Percentiles rank a stretch among this genome's conserved stretches.
Conservation (phyloP, 2,329 filamentous ascomycete genomes). For the Sarocladium kiliense region DNA sequence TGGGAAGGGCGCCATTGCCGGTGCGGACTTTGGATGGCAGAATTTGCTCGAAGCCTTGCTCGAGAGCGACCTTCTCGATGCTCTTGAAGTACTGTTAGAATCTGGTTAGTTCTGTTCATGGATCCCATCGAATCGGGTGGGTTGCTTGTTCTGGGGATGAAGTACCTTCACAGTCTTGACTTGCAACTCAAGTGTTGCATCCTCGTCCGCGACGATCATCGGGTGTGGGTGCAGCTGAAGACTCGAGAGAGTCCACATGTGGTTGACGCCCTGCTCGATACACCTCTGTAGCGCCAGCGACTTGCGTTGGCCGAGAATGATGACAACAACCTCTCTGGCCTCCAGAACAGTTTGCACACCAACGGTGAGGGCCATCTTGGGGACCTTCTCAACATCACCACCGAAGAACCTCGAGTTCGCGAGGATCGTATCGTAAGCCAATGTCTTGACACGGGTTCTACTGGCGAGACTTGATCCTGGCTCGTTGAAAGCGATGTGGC, state of each 20-base stretch:
- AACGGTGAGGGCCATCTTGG: conserved; percentile 77
- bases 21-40: conserved; percentile 52
- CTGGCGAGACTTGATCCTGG: conserved; percentile 74
- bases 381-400: conserved; percentile 68
- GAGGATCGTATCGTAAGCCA: conserved; percentile 81
- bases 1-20: conserved; percentile 35
- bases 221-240: conserved; percentile 77
- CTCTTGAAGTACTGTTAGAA: conserved; percentile 61
- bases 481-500: conserved; percentile 89
- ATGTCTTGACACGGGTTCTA: conserved; percentile 77
- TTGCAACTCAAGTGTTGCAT: conserved; percentile 67
- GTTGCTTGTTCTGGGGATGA: too few relatives aligned
- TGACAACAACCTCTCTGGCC: conserved; percentile 74
- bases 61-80: conserved; percentile 58
- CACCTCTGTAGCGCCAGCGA: conserved; percentile 73
- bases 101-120: background rate
- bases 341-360: conserved; percentile 81
- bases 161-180: conserved; percentile 65
- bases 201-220: conserved; percentile 79
- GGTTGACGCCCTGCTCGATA: conserved; percentile 76
- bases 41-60: conserved; percentile 53
- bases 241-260: conserved; percentile 85
- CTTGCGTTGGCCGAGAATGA: conserved; percentile 79
- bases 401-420: conserved; percentile 83
- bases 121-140: background rate